phyloP scores from a whole-genome alignment of 2,329 filamentous ascomycete species.

The Lecanicillium sp. region DNA sequence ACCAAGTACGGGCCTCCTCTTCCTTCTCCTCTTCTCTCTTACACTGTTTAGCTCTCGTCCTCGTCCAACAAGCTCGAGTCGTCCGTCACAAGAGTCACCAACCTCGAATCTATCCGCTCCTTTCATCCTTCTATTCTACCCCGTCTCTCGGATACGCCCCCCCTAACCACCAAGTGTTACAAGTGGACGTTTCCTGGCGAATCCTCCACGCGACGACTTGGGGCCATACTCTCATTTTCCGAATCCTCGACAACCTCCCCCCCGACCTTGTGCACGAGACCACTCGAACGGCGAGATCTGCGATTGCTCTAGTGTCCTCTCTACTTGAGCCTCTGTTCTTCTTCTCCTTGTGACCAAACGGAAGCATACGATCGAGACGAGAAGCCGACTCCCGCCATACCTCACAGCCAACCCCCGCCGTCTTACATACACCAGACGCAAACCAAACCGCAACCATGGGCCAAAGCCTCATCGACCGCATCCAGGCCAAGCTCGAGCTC shows the following conservation, averaged over 20 bases:
- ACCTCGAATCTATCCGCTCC: background rate
- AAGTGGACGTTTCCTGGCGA: too few species aligned
- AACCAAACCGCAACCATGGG: slow-evolving; percentile 29
- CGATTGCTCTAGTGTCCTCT: too few species aligned
- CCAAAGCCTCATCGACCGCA: slow-evolving; percentile 47
- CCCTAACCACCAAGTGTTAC: too few species aligned
- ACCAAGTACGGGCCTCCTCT: background rate
- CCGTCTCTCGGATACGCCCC: too few species aligned
- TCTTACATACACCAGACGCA: background rate
- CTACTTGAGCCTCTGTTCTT: too few species aligned
- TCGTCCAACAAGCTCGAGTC: background rate
- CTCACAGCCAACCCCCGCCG: slow-evolving; percentile 1
- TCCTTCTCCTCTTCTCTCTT: background rate
- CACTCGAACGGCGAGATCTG: background rate
- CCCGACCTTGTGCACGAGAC: background rate
- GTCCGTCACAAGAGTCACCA: background rate
- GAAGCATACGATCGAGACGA: too few species aligned
- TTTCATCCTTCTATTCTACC: background rate
- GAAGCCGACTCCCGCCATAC: background rate
- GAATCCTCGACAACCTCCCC: background rate
- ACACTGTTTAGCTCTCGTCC: too few species aligned
- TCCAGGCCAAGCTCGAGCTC: slow-evolving; percentile 70
- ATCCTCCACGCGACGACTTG: background rate
- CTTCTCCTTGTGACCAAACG: too few species aligned
- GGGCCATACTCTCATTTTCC: too few species aligned